Evolutionary conservation across 768 basidiomycete genomes (phyloP).

Genomic region (Pholiota molesta): DNA sequence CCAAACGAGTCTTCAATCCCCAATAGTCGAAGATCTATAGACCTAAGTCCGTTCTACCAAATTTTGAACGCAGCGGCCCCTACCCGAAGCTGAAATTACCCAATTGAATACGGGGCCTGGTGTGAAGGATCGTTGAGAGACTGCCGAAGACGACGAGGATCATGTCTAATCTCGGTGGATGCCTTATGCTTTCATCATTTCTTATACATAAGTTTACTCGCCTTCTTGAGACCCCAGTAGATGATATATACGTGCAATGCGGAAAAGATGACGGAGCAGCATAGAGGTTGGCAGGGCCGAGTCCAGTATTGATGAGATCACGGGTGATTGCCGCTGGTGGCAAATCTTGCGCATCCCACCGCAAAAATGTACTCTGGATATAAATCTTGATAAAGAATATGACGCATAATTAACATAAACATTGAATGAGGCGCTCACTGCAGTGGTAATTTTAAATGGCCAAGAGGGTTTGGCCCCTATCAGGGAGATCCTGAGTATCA

Average conservation of each 20-base stretch:
- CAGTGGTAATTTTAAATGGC: no score
- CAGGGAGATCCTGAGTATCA: no score
- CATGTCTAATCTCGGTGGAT: neutral
- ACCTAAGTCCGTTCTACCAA: neutral
- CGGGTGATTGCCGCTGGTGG: neutral
- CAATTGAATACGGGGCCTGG: neutral
- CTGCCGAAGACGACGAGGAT: neutral
- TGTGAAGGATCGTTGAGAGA: neutral
- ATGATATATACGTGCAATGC: neutral
- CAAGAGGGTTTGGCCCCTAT: no score
- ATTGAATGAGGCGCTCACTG: no score
- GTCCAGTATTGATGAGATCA: neutral
- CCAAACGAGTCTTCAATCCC: neutral
- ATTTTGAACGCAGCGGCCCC: neutral
- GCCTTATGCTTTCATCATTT: neutral
- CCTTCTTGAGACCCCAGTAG: constrained; percentile 1
- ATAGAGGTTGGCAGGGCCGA: neutral
- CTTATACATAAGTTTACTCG: neutral
- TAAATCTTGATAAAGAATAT: neutral
- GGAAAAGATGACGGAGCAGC: neutral
- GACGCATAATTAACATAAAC: neutral
- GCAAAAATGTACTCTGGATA: neutral
- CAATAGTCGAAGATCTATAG: neutral
- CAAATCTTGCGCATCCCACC: neutral
- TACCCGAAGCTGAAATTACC: neutral